Percentiles rank a stretch among this genome's conserved stretches.
These are phyloP conservation scores for Turnera subulata DNA, from an alignment of 345 rosid species.

Conservation along the genomic window DNA sequence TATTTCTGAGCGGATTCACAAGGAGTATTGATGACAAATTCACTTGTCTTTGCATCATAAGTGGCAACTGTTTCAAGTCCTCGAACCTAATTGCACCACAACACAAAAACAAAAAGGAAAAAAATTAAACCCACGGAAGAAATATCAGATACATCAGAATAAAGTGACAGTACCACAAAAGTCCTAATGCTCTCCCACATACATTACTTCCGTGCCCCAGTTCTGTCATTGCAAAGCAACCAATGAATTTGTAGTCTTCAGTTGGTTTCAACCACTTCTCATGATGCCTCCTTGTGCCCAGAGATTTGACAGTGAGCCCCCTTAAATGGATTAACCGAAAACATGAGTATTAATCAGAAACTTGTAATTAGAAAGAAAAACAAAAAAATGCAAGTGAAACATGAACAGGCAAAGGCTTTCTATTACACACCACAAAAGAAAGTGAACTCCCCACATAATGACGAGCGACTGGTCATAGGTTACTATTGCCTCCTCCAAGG, in stretches of 20 bases:
- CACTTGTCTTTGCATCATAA: constrained; percentile 60
- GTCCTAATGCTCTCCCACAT: too few relatives aligned
- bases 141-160: not conserved
- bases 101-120: too few relatives aligned
- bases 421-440: too few relatives aligned
- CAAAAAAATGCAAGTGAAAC: too few relatives aligned
- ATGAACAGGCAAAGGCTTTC: too few relatives aligned
- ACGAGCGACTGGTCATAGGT: constrained; percentile 72
- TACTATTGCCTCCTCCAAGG: constrained; percentile 50
- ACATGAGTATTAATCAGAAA: too few relatives aligned
- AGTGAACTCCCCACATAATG: too few relatives aligned
- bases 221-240: constrained; percentile 97
- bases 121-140: constrained; percentile 7
- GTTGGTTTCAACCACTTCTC: constrained; percentile 79
- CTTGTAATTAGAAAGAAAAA: too few relatives aligned
- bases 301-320: constrained; percentile 77
- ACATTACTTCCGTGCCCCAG: constrained; percentile 99
- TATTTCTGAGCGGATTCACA: constrained; percentile 97
- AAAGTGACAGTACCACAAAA: not conserved
- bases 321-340: constrained; percentile 27
- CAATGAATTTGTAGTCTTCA: constrained; percentile 61
- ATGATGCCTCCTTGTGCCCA: constrained; percentile 87
- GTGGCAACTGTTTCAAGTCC: constrained; percentile 91
- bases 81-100: constrained; percentile 86
- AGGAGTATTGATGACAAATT: constrained; percentile 87